A percentile compares a stretch with the other conserved stretches of the same genome.
These are phyloP conservation scores for Epichloe gansuensis DNA, from an alignment of 2,329 filamentous ascomycete genomes.

Conservation along the genomic window DNA sequence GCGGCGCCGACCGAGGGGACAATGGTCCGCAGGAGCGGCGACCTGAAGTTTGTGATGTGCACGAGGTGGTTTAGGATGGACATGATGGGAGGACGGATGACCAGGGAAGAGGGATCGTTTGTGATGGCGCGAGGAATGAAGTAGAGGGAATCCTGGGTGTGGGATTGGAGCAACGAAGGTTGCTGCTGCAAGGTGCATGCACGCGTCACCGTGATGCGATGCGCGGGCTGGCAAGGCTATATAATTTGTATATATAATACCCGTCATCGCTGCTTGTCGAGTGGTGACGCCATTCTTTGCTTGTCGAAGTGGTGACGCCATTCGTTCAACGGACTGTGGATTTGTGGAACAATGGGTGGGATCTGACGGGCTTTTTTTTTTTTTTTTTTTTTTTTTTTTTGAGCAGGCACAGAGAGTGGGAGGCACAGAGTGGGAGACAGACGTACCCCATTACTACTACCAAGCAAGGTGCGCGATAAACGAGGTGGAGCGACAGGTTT, in stretches of 20 bases:
- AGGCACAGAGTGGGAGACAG: too few relatives aligned
- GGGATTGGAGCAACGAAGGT: too few relatives aligned
- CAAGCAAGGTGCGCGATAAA: neutral
- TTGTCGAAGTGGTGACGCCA: conserved; percentile 1
- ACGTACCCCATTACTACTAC: too few relatives aligned
- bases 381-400: too few relatives aligned
- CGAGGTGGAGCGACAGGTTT: too few relatives aligned
- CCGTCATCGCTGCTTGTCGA: neutral
- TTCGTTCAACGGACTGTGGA: neutral
- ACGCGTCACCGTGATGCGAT: neutral
- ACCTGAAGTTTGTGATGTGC: conserved; percentile 47
- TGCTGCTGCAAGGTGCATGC: neutral
- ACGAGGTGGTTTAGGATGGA: conserved; percentile 36
- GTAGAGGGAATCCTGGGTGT: too few relatives aligned
- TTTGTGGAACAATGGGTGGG: too few relatives aligned
- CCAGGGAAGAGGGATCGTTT: too few relatives aligned
- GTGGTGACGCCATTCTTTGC: conserved; percentile 4
- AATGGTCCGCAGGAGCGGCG: conserved; percentile 49
- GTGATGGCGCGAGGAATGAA: too few relatives aligned
- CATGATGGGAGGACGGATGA: conserved; percentile 12
- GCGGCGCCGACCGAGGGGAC: conserved; percentile 50
- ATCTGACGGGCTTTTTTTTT: too few relatives aligned
- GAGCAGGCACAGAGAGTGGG: too few relatives aligned
- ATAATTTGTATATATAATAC: too few relatives aligned
- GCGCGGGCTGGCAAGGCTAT: neutral